phyloP scores from a whole-genome alignment of 2,329 filamentous ascomycete species.

The Herpotrichia juniperi region DNA sequence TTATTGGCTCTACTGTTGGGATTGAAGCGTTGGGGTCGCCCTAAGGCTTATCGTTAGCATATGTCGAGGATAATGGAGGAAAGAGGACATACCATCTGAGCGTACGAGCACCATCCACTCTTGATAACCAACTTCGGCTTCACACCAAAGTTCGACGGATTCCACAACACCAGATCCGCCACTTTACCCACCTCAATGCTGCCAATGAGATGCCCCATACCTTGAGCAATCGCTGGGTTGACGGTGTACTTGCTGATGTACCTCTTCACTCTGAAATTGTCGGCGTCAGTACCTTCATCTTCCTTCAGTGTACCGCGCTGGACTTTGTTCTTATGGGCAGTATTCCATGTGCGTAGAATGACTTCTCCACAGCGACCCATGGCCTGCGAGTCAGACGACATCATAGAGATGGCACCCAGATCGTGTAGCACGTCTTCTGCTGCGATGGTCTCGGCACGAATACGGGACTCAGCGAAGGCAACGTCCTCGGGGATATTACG shows the following conservation, averaged over 20 bases:
- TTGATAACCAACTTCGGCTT: constrained; percentile 86
- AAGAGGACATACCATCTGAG: constrained; percentile 73
- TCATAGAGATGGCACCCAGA: constrained; percentile 95
- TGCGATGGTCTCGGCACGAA: constrained; percentile 93
- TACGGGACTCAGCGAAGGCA: constrained; percentile 91
- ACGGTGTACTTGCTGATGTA: constrained; percentile 97
- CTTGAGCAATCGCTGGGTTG: constrained; percentile 90
- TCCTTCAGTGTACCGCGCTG: constrained; percentile 79
- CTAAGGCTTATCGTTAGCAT: constrained; percentile 22
- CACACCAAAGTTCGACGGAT: constrained; percentile 81
- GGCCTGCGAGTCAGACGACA: constrained; percentile 92
- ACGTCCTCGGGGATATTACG: constrained; percentile 95
- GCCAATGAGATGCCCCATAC: constrained; percentile 85
- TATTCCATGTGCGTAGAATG: constrained; percentile 92
- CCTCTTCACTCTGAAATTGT: constrained; percentile 90
- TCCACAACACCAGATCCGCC: constrained; percentile 89
- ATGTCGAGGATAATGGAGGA: neutral
- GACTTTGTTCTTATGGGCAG: constrained; percentile 93
- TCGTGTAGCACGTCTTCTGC: constrained; percentile 97
- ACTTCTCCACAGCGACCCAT: constrained; percentile 98
- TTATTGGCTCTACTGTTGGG: constrained; percentile 83
- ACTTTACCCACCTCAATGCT: constrained; percentile 88
- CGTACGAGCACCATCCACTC: constrained; percentile 81
- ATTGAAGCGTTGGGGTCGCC: constrained; percentile 65
- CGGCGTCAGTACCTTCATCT: constrained; percentile 78